A percentile compares a stretch with the other conserved stretches of the same genome.
phyloP scores from a whole-genome alignment of 1,139 yeast genomes.

The Lodderomyces jiufengensis region DNA sequence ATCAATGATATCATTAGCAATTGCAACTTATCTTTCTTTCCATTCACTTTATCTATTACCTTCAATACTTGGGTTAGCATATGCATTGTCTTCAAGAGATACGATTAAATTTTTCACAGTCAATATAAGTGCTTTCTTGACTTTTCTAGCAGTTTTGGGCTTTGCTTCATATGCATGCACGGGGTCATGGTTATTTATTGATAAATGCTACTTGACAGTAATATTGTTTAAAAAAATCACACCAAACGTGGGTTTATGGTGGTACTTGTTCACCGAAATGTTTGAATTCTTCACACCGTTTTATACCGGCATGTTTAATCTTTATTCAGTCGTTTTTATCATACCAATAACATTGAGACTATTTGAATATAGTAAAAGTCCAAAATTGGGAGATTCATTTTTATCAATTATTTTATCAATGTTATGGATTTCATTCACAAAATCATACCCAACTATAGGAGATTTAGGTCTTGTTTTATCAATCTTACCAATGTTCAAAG shows the following conservation, averaged over 20 bases:
- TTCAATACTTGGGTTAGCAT: constrained; percentile 47
- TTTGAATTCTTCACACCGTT: constrained; percentile 85
- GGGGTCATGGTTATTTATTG: constrained; percentile 46
- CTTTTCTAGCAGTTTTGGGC: constrained; percentile 32
- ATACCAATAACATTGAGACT: constrained; percentile 75
- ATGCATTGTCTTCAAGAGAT: background rate
- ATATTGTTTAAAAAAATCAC: constrained; percentile 63
- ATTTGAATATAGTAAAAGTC: constrained; percentile 21
- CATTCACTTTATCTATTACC: constrained; percentile 57
- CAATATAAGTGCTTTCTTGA: constrained; percentile 24
- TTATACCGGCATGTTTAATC: constrained; percentile 78
- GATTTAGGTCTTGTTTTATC: constrained; percentile 72
- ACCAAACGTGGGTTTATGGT: constrained; percentile 94
- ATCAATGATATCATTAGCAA: constrained; percentile 53
- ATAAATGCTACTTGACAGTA: constrained; percentile 59
- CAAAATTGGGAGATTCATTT: constrained; percentile 46
- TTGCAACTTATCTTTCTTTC: constrained; percentile 62
- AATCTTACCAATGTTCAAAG: constrained; percentile 53
- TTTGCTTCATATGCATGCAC: constrained; percentile 29
- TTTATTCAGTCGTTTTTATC: constrained; percentile 65
- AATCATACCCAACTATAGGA: constrained; percentile 85
- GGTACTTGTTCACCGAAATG: constrained; percentile 97
- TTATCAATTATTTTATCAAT: constrained; percentile 61
- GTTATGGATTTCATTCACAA: constrained; percentile 70
- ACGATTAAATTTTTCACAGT: constrained; percentile 19